These are phyloP conservation scores for Neltuma alba DNA, from an alignment of 306 rosid genomes.

Conservation along the genomic window DNA sequence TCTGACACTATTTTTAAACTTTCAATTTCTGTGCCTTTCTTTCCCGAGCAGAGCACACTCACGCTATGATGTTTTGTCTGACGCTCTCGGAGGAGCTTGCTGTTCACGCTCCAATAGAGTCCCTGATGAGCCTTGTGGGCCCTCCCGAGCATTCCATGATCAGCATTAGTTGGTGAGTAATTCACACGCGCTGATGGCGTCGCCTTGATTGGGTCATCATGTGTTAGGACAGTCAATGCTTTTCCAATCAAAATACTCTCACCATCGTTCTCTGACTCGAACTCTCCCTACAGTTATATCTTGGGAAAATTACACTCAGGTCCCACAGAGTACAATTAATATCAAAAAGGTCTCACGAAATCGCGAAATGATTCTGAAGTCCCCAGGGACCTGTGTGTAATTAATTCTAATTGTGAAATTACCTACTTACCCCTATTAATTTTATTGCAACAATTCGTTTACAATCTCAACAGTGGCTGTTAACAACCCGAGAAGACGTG, in stretches of 20 bases:
- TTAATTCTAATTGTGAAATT: no score
- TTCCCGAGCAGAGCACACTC: conserved; percentile 20
- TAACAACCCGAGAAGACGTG: no score
- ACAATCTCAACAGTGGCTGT: no score
- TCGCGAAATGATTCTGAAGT: no score
- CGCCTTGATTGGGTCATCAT: conserved; percentile 33
- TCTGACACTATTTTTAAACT: neutral
- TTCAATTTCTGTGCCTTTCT: conserved; percentile 6
- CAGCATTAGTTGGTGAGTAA: neutral
- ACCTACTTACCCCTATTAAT: no score
- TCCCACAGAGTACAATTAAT: no score
- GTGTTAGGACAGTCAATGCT: conserved; percentile 46
- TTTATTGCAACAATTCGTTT: no score
- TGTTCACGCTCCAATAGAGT: neutral
- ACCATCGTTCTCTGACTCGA: neutral
- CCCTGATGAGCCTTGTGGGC: neutral
- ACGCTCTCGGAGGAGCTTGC: neutral
- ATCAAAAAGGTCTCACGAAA: no score
- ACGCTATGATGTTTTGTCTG: neutral
- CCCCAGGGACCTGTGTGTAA: no score
- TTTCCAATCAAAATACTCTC: conserved; percentile 33
- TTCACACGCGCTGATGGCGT: neutral
- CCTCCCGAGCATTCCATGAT: neutral
- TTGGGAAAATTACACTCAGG: no score
- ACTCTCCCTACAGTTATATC: neutral